These are phyloP conservation scores for Pythium apleroticum DNA, from an alignment of 352 stramenopile species.

Conservation along the genomic window DNA sequence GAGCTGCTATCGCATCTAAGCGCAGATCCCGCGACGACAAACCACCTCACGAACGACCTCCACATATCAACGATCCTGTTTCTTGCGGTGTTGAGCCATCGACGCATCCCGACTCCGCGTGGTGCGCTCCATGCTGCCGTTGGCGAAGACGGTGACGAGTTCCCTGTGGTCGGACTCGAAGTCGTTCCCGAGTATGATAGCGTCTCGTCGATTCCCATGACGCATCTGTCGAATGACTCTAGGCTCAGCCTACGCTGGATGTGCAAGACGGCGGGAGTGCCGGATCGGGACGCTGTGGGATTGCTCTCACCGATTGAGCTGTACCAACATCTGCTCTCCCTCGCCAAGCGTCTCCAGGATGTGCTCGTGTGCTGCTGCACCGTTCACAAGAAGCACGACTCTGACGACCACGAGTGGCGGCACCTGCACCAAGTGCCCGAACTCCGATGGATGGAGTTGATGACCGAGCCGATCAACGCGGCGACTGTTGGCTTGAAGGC, in stretches of 20 bases:
- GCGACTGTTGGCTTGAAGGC: constrained; percentile 41
- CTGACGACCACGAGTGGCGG: constrained; percentile 52
- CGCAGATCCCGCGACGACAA: constrained; percentile 34
- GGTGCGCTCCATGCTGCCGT: not conserved
- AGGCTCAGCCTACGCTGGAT: constrained; percentile 67
- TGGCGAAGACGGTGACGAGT: constrained; percentile 44
- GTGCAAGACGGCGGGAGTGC: constrained; percentile 36
- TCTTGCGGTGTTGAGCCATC: constrained; percentile 62
- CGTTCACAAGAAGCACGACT: constrained; percentile 35
- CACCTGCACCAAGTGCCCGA: constrained; percentile 64
- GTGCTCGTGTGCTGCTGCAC: constrained; percentile 75
- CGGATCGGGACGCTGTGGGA: constrained; percentile 32
- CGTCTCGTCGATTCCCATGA: constrained; percentile 60
- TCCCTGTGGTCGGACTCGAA: constrained; percentile 72
- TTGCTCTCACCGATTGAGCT: constrained; percentile 58
- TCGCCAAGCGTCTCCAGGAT: not conserved
- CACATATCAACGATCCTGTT: constrained; percentile 64
- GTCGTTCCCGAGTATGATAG: constrained; percentile 38
- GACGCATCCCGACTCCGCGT: constrained; percentile 14
- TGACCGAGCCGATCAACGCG: constrained; percentile 57
- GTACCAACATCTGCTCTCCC: constrained; percentile 39
- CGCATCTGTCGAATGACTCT: constrained; percentile 67
- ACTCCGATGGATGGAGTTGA: constrained; percentile 80
- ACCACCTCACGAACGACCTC: constrained; percentile 51
- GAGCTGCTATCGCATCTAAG: constrained; percentile 63